Evolutionary conservation across 345 rosid genomes (phyloP), one percentile per base, ranked within the genome.

Genomic region (Melaleuca quinquenervia): DNA sequence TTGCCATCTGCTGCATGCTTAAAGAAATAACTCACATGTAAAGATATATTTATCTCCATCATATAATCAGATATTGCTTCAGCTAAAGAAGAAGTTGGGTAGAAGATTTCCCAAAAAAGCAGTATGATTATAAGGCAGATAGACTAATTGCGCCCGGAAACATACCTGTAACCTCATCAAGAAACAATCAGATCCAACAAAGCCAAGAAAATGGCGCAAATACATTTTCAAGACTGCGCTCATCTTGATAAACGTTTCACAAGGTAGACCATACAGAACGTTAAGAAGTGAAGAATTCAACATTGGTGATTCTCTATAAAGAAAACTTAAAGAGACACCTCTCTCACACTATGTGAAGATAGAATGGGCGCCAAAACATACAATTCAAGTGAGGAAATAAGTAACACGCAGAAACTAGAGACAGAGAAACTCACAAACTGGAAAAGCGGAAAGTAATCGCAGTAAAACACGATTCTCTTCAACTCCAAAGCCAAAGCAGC

Each of bases 401-500:
- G 21, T 55, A 26, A 50, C 20, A 27, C 52, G 24, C 83, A 27
- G 64, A 75, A 82, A 32, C n/a, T 52, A n/a, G 29, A 80, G 84
- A 75, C 58, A 26, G 12, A 27, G 20, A 2, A 29, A 90, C 98
- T 93, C 84, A 94, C 98, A 75, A 88, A 94, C 84, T 93, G 88
- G 88, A 87, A 90, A 82, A 95, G 88, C 54, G 89, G 89, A 86
- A 82, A 88, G 80, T 91, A 91, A 86, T 95, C 94, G 83, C 90
- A 87, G 52, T 86, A 85, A 64, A 93, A 36, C 22, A 86, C 86
- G 44, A 95, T 86, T 45, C 90, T 90, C 84, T 89, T 91, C 90
- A 96, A 91, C 87, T 91, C 92, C 91, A 93, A 89, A 80, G 83
- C 85, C 78, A 91, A 80, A 21, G 96, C 98, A 29, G 91, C 93